Evolutionary conservation across 1,284 basidiomycete species (phyloP).

Genomic region (Cutaneotrichosporon daszewskae): DNA sequence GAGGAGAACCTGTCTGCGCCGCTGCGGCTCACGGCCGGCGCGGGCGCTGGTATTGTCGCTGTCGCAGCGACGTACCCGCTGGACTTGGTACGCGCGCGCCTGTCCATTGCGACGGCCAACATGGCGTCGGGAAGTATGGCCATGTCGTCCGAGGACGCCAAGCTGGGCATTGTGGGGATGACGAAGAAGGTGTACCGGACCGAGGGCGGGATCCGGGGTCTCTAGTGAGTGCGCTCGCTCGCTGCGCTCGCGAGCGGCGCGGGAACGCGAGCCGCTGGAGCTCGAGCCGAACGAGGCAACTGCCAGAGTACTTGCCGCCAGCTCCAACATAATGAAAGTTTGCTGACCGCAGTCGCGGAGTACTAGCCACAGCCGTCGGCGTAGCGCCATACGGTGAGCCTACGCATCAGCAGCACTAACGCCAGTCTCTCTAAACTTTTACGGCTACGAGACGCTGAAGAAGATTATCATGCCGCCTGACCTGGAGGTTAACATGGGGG

Average conservation of each 20-base stretch:
- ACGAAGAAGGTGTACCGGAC: conserved; percentile 79
- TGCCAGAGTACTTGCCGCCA: neutral
- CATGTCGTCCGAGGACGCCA: conserved; percentile 37
- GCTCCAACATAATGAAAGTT: neutral
- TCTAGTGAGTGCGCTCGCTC: conserved; percentile 58
- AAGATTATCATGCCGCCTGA: conserved; percentile 25
- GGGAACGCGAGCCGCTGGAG: neutral
- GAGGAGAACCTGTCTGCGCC: conserved; percentile 72
- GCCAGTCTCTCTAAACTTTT: conserved; percentile 53
- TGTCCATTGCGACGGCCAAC: conserved; percentile 77
- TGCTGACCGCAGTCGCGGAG: conserved; percentile 51
- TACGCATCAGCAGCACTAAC: too few relatives aligned
- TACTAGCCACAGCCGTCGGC: conserved; percentile 80
- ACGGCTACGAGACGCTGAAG: conserved; percentile 43
- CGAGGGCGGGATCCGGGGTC: conserved; percentile 77
- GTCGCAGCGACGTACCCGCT: conserved; percentile 88
- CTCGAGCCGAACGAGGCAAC: neutral
- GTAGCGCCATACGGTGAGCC: conserved; percentile 93
- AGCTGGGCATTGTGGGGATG: conserved; percentile 79
- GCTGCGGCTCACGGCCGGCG: conserved; percentile 73
- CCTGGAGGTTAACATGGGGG: conserved; percentile 20
- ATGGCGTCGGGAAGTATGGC: conserved; percentile 22
- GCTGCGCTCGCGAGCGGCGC: neutral
- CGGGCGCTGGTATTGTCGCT: conserved; percentile 82
- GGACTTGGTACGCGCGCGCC: conserved; percentile 83